Percentiles rank a stretch among this genome's conserved stretches.
Conservation (phyloP, 139 green algal species). For the Coelastrella sp. region DNA sequence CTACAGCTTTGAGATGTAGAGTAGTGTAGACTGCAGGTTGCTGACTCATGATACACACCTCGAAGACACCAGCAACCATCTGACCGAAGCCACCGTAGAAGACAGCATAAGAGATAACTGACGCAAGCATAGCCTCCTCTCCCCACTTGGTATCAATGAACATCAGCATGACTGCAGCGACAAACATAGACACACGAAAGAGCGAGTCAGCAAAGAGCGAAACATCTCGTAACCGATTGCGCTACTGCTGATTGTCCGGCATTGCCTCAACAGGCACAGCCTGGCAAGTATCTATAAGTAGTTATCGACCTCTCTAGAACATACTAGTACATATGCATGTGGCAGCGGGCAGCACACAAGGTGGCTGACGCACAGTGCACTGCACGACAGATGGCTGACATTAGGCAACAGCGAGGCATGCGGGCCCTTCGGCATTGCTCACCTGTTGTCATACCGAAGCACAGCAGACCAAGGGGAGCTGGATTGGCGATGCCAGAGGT, state of each 20-base stretch:
- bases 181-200: background rate
- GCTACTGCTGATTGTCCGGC: background rate
- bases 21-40: too few relatives aligned
- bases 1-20: too few relatives aligned
- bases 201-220: background rate
- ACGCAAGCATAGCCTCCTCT: conserved; percentile 40
- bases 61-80: conserved; percentile 77
- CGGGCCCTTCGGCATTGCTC: too few relatives aligned
- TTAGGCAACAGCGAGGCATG: background rate
- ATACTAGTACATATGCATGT: too few relatives aligned
- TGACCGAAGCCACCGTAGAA: conserved; percentile 80
- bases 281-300: too few relatives aligned
- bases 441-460: conserved; percentile 63
- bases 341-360: too few relatives aligned
- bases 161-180: conserved; percentile 54
- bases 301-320: too few relatives aligned
- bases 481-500: conserved; percentile 21
- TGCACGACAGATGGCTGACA: too few relatives aligned
- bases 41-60: conserved; percentile 54
- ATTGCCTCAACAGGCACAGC: background rate
- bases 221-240: too few relatives aligned
- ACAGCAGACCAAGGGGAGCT: conserved; percentile 52
- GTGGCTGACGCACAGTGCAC: too few relatives aligned
- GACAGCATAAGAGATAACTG: conserved; percentile 68
- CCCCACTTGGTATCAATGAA: conserved; percentile 53